Evolutionary conservation across 2,329 filamentous ascomycete genomes (phyloP).

Genomic region (Cercospora sp.): DNA sequence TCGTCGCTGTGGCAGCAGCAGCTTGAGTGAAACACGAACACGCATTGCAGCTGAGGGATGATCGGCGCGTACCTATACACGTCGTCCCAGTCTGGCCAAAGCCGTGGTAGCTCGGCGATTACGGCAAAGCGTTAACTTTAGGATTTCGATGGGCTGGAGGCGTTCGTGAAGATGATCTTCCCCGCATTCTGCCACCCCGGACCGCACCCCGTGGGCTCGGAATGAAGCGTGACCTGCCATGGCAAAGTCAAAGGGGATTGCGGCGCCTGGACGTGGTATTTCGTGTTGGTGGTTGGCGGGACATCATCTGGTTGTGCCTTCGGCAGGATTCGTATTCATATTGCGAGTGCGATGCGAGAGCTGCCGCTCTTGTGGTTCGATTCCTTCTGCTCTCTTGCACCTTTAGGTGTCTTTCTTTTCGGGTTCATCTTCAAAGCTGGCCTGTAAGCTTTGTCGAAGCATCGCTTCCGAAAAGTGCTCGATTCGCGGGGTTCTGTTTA

Average conservation of each 20-base stretch:
- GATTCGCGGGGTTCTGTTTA: neutral
- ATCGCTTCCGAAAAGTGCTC: neutral
- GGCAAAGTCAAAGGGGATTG: constrained; percentile 2
- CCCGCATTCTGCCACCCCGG: neutral
- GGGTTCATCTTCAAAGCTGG: neutral
- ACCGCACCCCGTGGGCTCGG: neutral
- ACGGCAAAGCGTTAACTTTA: constrained; percentile 1
- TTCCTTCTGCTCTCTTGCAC: neutral
- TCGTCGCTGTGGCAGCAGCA: neutral
- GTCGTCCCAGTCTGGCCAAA: neutral
- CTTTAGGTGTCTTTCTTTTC: neutral
- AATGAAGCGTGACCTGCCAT: neutral
- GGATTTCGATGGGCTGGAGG: neutral
- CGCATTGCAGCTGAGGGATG: neutral
- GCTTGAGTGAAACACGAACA: neutral
- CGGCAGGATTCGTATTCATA: neutral
- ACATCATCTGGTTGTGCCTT: neutral
- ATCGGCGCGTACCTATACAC: neutral
- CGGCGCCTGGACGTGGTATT: neutral
- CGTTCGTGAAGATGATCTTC: neutral
- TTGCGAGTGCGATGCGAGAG: no score
- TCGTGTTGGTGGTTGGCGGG: neutral
- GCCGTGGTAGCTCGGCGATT: constrained; percentile 4
- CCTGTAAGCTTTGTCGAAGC: neutral
- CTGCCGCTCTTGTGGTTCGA: no score